Evolutionary conservation across 306 rosid genomes (phyloP).

Genomic region (Acacia acuminata): DNA sequence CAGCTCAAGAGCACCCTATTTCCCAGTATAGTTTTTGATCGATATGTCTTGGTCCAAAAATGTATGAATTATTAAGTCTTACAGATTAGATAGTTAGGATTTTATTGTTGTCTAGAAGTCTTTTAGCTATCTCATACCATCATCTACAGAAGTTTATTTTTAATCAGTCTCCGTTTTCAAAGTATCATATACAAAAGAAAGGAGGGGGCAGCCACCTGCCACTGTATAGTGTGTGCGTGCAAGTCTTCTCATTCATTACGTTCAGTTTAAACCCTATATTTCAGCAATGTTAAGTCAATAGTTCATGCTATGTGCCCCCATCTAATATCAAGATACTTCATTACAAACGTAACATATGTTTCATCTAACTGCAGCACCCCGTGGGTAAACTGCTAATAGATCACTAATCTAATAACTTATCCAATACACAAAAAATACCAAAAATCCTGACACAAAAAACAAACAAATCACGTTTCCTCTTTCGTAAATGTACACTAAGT

Average conservation of each 20-base stretch:
- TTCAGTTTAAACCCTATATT: not conserved
- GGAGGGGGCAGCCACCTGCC: not conserved
- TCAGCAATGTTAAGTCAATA: not conserved
- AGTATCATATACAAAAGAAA: not conserved
- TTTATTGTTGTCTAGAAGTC: not conserved
- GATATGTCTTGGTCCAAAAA: not conserved
- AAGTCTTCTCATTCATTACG: not conserved
- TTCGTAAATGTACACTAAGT: not conserved
- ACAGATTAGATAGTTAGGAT: not conserved
- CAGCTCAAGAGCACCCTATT: not conserved
- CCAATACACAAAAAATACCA: not conserved
- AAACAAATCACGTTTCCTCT: not conserved
- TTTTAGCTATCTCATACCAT: not conserved
- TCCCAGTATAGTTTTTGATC: not conserved
- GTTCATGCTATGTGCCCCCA: not conserved
- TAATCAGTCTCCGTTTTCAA: not conserved
- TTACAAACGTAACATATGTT: not conserved
- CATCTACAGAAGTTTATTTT: not conserved
- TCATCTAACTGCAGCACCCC: not conserved
- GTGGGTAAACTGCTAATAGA: not conserved
- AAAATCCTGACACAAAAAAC: not conserved
- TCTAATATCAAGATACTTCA: not conserved
- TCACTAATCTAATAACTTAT: not conserved
- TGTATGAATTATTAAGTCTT: not conserved
- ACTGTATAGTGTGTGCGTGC: not conserved